These are phyloP conservation scores for Amoebophrya sp. DNA, from an alignment of 169 alveolate species.

Conservation along the genomic window DNA sequence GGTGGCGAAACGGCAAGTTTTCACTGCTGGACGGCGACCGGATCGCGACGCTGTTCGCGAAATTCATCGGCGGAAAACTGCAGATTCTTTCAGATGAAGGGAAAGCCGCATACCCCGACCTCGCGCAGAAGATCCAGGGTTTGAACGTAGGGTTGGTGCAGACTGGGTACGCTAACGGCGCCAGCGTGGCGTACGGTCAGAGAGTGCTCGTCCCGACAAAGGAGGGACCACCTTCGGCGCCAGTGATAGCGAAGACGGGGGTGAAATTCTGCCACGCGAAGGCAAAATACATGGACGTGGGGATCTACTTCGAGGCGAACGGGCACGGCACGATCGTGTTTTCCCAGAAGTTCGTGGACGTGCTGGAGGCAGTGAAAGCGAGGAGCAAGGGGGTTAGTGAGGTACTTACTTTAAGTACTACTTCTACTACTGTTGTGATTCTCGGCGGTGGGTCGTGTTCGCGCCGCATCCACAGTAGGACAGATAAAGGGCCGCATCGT, in stretches of 20 bases:
- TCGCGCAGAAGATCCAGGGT: not conserved
- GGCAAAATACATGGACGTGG: constrained; percentile 62
- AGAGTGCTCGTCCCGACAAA: constrained; percentile 22
- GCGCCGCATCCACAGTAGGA: too few species aligned
- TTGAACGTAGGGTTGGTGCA: constrained; percentile 52
- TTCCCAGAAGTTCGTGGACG: not conserved
- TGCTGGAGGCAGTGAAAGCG: too few species aligned
- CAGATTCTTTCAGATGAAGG: too few species aligned
- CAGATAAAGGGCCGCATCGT: too few species aligned
- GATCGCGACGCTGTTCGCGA: constrained; percentile 38
- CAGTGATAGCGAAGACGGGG: constrained; percentile 7
- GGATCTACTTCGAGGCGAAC: constrained; percentile 75
- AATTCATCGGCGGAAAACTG: constrained; percentile 27
- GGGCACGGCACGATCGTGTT: constrained; percentile 75
- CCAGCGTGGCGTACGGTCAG: constrained; percentile 40
- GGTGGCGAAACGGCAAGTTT: not conserved
- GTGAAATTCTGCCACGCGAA: constrained; percentile 17
- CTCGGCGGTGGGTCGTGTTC: too few species aligned
- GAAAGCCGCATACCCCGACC: not conserved
- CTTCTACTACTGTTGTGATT: too few species aligned
- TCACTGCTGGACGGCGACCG: constrained; percentile 53
- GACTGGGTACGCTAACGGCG: constrained; percentile 77
- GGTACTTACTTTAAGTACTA: too few species aligned
- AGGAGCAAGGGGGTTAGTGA: too few species aligned
- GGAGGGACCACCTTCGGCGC: not conserved